Base-by-base conservation (phyloP, 192 early-diverging fungal genomes). In the Haplosporangium gracile region DNA sequence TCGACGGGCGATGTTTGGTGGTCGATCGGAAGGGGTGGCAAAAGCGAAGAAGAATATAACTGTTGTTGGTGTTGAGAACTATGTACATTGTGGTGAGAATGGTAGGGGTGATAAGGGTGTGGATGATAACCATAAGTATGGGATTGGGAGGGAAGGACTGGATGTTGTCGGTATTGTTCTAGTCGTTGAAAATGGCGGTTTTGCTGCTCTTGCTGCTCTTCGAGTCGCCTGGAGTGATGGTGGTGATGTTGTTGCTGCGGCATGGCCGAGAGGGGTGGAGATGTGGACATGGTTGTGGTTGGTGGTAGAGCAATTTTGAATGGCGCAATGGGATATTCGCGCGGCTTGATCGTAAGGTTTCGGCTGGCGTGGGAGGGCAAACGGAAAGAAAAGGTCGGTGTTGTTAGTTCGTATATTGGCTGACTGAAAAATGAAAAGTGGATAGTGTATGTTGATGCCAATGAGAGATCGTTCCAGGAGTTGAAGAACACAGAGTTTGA, bases 41-140 rank as follows among this genome's bases (percentile, higher is more conserved):
- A 65, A 29, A 34, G 60, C 11, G 55, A 57, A 10, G 55, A 57
- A 9, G 55, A 26, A 26, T 24, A n/a, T 26, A 20, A 24, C 51
- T 18, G 20, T 24, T 18, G 57, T 29, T 32, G 29, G 4, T 32
- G 29, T 3, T 10, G 60, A 65, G 60, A 2, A 34, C 13, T 65
- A 65, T 65, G 11, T 29, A 65, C 60, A 65, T 34, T 11, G 2
- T 65, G 60, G 26, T 34, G 16, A 20, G 29, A 45, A 34, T 36
- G 73, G 73, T 34, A n/a, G 11, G 26, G 73, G 32, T 36, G 72
- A 20, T 51, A 74, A 43, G 72, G 51, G 29, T 75, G 51, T 42
- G 26, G 47, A n/a, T 29, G 8, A 1, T 38, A 36, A 22, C 18
- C 74, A 36, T n/a, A 34, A n/a, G 51, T 22, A 22, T 13, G 45